Conservation (phyloP, 2,329 filamentous ascomycete genomes). For the Stachybotrys echinatus region DNA sequence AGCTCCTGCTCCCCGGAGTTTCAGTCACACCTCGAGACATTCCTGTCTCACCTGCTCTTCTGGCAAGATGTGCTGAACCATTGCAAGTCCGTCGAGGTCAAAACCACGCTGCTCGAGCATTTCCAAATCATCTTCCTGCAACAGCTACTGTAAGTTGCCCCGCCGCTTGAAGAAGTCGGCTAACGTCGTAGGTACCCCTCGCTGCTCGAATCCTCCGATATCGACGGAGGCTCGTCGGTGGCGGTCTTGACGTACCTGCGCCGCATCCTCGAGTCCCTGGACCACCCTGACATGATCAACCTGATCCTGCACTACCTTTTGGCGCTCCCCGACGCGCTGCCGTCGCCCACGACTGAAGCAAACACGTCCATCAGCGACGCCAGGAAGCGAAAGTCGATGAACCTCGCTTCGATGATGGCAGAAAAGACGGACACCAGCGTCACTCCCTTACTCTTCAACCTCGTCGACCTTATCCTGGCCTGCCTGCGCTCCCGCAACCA, state of each 20-base stretch:
- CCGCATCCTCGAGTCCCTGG: constrained; percentile 82
- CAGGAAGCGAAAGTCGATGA: constrained; percentile 82
- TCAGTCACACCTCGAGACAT: constrained; percentile 83
- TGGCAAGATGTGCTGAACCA: constrained; percentile 99
- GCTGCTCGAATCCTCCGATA: constrained; percentile 90
- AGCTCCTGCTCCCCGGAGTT: constrained; percentile 71
- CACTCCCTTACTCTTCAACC: constrained; percentile 84
- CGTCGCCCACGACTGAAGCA: constrained; percentile 27
- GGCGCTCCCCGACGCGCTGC: constrained; percentile 60
- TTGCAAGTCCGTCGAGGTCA: constrained; percentile 86
- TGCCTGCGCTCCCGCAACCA: constrained; percentile 79
- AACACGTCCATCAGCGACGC: constrained; percentile 59
- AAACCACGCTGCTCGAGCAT: constrained; percentile 88
- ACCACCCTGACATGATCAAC: constrained; percentile 91
- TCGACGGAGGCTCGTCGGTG: constrained; percentile 93
- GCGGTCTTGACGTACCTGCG: constrained; percentile 91
- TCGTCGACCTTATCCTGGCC: constrained; percentile 84
- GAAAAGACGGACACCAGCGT: constrained; percentile 66
- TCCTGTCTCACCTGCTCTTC: constrained; percentile 89
- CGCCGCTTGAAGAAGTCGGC: not conserved
- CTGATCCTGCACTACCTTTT: constrained; percentile 90
- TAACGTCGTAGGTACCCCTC: constrained; percentile 71
- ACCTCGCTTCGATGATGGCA: constrained; percentile 75
- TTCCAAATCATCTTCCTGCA: constrained; percentile 96
- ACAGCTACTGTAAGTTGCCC: constrained; percentile 69